Base-by-base conservation (phyloP, 805 yeast species). In the Pichia thaimueangensis region DNA sequence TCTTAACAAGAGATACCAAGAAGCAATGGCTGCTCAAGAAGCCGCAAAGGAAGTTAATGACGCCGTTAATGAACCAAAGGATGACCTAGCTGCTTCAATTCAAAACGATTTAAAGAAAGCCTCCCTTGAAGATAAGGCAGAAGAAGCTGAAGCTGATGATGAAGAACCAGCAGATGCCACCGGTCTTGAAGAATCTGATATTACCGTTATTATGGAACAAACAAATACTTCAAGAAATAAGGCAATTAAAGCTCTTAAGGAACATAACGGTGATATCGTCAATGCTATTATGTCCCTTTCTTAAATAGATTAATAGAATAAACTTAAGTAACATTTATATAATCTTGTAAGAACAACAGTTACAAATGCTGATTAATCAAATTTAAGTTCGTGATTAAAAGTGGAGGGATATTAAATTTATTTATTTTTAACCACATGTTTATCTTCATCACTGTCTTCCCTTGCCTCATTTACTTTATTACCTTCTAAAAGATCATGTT, bases 191-290 rank as follows among this genome's bases (percentile, higher is more conserved):
- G 72, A 79, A 43, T 86, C 78, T 51, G 96, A 88, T 63, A 78
- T 93, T 59, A 82, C 81, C 55, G 75, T 93, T 63, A 84, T 93
- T 59, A 74, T 83, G 63, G 93, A 87, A 64, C 98, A 91, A 74
- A 84, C 97, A 59, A 82, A 80, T 60, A 93, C 80, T 50, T 76
- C 96, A 43, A 82, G 88, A 73, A 79, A 78, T 58, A 86, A 86
- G 76, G 97, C 97, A 52, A 86, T 79, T 58, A 84, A 83, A 68
- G 95, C 97, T 57, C 76, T 93, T 67, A 83, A 75, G 66, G 82
- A 76, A 55, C 87, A 89, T 74, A 77, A 85, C 58, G 88, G 89
- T 67, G 97, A 93, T 67, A 81, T 93, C 70, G 97, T 93, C 64
- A 88, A 89, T 65, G 91, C 97, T 56, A 87, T 91, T 67, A 86